These are phyloP conservation scores for Leccinum boreale DNA, from an alignment of 768 basidiomycete species.

Conservation along the genomic window DNA sequence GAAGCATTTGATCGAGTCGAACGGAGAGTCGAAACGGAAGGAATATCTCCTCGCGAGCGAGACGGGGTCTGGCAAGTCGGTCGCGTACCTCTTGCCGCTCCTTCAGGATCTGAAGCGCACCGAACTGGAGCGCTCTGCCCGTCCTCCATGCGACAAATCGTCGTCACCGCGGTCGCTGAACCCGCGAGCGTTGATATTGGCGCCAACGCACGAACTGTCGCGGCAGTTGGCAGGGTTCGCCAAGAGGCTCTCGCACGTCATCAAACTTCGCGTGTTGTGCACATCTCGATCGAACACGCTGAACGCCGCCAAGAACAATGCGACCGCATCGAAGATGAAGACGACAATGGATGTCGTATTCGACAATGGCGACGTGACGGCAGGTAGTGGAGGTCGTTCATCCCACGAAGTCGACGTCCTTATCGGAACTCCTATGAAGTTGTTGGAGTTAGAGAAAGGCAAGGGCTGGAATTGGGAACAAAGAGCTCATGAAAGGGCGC, in stretches of 20 bases:
- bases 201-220: slow-evolving; percentile 87
- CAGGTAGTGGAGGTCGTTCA: slow-evolving; percentile 17
- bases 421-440: slow-evolving; percentile 62
- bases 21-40: slow-evolving; percentile 15
- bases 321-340: slow-evolving; percentile 51
- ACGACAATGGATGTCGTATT: slow-evolving; percentile 10
- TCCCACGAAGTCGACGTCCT: slow-evolving; percentile 47
- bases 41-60: slow-evolving; percentile 79
- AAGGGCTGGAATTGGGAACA: slow-evolving; percentile 50
- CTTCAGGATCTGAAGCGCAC: slow-evolving; percentile 72
- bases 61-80: slow-evolving; percentile 89
- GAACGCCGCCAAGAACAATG: slow-evolving; percentile 22
- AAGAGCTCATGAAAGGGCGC: slow-evolving; percentile 24
- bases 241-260: slow-evolving; percentile 68
- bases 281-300: slow-evolving; percentile 57
- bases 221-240: slow-evolving; percentile 75
- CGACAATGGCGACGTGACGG: slow-evolving; percentile 22
- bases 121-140: slow-evolving; percentile 38
- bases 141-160: slow-evolving; percentile 1
- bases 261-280: slow-evolving; percentile 75
- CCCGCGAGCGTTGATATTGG: slow-evolving; percentile 78
- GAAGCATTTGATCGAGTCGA: slow-evolving; percentile 52
- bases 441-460: slow-evolving; percentile 57
- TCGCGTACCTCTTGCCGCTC: slow-evolving; percentile 85
- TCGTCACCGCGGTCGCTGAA: slow-evolving; percentile 36